These are phyloP conservation scores for Aspergillus sergii DNA, from an alignment of 2,329 filamentous ascomycete species.

Conservation along the genomic window DNA sequence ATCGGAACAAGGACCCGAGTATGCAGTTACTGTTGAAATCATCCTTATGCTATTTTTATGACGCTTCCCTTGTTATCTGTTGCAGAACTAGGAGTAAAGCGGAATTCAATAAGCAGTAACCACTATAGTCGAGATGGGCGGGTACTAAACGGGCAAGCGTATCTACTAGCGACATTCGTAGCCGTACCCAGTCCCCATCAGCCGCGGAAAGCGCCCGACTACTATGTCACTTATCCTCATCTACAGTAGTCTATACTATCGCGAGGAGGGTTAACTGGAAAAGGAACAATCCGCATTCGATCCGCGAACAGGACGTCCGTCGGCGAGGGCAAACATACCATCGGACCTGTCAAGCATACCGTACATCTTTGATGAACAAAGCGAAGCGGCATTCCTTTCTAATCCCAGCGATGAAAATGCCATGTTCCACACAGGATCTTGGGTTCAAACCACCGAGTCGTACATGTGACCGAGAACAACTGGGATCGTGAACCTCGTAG, in stretches of 20 bases:
- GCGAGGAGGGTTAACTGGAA: neutral
- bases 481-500: neutral
- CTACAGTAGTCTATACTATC: neutral
- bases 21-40: neutral
- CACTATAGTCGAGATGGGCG: neutral
- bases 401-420: neutral
- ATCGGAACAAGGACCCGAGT: neutral
- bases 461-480: neutral
- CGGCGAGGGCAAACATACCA: neutral
- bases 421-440: neutral
- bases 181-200: constrained; percentile 5
- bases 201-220: constrained; percentile 29
- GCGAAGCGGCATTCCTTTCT: neutral
- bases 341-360: neutral
- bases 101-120: neutral
- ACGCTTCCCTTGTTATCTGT: neutral
- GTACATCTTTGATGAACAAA: neutral
- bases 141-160: neutral
- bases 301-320: neutral
- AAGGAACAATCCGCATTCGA: neutral
- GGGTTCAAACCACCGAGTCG: neutral
- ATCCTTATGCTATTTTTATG: constrained; percentile 1
- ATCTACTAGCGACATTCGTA: neutral
- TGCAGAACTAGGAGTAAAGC: neutral
- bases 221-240: neutral